phyloP scores from a whole-genome alignment of 352 stramenopile genomes.

The Phytophthora brassicae region DNA sequence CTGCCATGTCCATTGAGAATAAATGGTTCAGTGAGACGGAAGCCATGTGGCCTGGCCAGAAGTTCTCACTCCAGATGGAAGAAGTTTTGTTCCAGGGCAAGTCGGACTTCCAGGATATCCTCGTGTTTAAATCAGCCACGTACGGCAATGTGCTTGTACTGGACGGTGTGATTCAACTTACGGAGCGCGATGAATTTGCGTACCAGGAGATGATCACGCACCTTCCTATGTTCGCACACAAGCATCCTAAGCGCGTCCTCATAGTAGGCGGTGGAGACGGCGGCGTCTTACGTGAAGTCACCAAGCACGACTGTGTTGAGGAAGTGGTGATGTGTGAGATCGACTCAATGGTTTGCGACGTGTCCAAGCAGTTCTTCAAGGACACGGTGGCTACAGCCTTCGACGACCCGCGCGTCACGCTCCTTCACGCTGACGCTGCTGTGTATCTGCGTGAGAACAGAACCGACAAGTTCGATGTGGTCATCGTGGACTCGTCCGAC shows the following conservation, averaged over 20 bases:
- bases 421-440: constrained; percentile 92
- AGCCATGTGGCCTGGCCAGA: constrained; percentile 93
- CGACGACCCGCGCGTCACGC: constrained; percentile 94
- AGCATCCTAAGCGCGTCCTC: constrained; percentile 94
- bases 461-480: constrained; percentile 93
- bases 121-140: constrained; percentile 98
- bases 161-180: constrained; percentile 99
- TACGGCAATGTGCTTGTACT: constrained; percentile 99
- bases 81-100: constrained; percentile 95
- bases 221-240: constrained; percentile 96
- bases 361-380: constrained; percentile 94
- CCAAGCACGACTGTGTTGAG: constrained; percentile 93
- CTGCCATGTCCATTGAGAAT: constrained; percentile 43
- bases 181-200: constrained; percentile 97
- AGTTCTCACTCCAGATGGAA: constrained; percentile 93
- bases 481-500: constrained; percentile 97
- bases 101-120: constrained; percentile 97
- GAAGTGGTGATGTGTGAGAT: constrained; percentile 99
- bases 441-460: constrained; percentile 87
- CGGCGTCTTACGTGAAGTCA: constrained; percentile 96
- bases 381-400: constrained; percentile 93
- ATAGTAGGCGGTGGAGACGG: constrained; percentile 98
- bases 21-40: constrained; percentile 96
- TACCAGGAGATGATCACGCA: constrained; percentile 99
- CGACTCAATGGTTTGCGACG: constrained; percentile 96